These are phyloP conservation scores for Anaeramoeba flamelloides DNA, from an alignment of 78 protist species.

Conservation along the genomic window DNA sequence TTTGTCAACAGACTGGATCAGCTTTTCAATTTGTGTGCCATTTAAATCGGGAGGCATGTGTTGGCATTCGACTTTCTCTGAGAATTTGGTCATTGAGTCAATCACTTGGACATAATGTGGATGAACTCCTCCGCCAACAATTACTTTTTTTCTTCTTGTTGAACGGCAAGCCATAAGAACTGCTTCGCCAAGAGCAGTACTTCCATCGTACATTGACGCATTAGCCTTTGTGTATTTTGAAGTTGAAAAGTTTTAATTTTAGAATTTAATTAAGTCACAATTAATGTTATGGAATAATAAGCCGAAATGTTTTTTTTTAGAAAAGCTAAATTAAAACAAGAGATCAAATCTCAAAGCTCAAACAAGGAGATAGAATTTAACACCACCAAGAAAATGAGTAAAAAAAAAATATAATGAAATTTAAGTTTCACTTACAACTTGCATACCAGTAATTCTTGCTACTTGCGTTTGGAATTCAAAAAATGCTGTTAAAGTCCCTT, in stretches of 20 bases:
- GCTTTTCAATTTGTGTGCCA: not conserved
- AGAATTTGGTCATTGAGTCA: not conserved
- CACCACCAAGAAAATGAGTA: too few species aligned
- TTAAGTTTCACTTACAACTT: not conserved
- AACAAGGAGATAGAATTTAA: too few species aligned
- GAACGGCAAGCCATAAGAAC: slow-evolving; percentile 14
- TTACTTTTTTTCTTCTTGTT: slow-evolving; percentile 4
- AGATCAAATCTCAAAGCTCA: too few species aligned
- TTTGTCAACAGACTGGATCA: not conserved
- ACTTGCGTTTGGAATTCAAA: slow-evolving; percentile 19
- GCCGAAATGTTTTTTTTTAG: too few species aligned
- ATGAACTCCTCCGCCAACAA: slow-evolving; percentile 6
- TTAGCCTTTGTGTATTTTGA: too few species aligned
- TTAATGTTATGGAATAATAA: too few species aligned
- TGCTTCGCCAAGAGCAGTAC: slow-evolving; percentile 20
- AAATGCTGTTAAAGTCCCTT: slow-evolving; percentile 17
- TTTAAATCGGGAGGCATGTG: not conserved
- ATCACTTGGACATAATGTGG: not conserved
- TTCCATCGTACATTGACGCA: slow-evolving; percentile 29
- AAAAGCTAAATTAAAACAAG: not conserved
- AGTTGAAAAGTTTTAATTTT: too few species aligned
- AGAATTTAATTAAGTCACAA: too few species aligned
- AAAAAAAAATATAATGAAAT: too few species aligned
- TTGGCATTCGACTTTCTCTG: not conserved
- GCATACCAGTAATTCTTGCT: slow-evolving; percentile 2